phyloP scores from a whole-genome alignment of 306 rosid species.

The Lathyrus aphaca region DNA sequence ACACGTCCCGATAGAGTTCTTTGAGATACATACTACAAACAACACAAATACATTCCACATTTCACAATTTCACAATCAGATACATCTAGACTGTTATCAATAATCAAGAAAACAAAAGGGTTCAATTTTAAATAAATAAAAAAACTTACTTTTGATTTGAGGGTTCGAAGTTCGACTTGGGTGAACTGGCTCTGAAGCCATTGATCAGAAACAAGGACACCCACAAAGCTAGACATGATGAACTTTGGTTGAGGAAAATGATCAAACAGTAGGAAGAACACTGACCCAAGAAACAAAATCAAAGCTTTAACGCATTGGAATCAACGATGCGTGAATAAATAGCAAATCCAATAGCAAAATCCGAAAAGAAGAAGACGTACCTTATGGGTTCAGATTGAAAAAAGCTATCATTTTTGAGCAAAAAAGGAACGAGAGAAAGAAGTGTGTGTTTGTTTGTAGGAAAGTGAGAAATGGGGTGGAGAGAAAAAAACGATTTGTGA shows the following conservation, averaged over 20 bases:
- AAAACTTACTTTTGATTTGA: constrained; percentile 77
- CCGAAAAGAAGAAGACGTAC: constrained; percentile 42
- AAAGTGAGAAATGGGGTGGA: constrained; percentile 46
- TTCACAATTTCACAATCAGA: not conserved
- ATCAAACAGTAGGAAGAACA: constrained; percentile 38
- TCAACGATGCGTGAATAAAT: constrained; percentile 36
- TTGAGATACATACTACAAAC: constrained; percentile 64
- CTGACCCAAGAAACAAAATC: constrained; percentile 36
- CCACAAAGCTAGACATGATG: constrained; percentile 88
- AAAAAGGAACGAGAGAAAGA: constrained; percentile 31
- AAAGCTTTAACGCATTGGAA: not conserved
- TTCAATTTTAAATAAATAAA: not conserved
- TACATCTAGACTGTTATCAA: constrained; percentile 3
- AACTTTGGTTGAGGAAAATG: constrained; percentile 39
- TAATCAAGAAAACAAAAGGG: not conserved
- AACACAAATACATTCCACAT: constrained; percentile 39
- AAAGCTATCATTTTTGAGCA: constrained; percentile 23
- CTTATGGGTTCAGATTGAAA: constrained; percentile 41
- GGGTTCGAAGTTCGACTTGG: constrained; percentile 96
- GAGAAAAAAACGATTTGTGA: constrained; percentile 71
- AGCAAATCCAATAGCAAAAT: constrained; percentile 30
- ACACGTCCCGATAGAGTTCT: constrained; percentile 74
- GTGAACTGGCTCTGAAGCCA: constrained; percentile 98
- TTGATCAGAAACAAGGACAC: constrained; percentile 91
- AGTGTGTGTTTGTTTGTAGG: constrained; percentile 21